These are phyloP conservation scores for Paulownia fortunei DNA, from an alignment of 257 asterid genomes.

Conservation along the genomic window DNA sequence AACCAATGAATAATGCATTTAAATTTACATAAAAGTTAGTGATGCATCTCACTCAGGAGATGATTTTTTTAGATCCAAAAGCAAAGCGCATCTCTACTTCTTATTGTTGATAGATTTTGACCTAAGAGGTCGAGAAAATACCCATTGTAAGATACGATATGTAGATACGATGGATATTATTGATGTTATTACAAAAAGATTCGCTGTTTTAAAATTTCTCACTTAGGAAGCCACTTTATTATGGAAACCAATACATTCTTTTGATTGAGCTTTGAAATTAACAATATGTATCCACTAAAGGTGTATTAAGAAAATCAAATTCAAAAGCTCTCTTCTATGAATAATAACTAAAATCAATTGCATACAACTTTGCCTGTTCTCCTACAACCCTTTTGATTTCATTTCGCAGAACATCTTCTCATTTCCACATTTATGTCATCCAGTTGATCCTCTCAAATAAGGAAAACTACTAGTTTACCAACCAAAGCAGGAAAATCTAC, in stretches of 20 bases:
- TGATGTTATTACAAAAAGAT: background rate
- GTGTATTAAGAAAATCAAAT: background rate
- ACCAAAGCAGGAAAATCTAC: background rate
- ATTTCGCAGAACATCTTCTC: background rate
- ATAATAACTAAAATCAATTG: background rate
- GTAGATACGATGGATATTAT: background rate
- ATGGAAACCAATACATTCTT: background rate
- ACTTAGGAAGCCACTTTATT: background rate
- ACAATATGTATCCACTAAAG: background rate
- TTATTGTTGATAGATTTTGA: background rate
- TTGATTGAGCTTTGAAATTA: background rate
- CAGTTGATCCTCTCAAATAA: background rate
- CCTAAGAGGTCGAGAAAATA: background rate
- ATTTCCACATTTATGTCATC: background rate
- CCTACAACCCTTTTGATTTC: background rate
- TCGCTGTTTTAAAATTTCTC: too few relatives aligned
- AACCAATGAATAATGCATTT: background rate
- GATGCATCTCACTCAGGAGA: background rate
- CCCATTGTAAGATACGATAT: background rate
- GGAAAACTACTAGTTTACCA: background rate
- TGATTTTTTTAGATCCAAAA: background rate
- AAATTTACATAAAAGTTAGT: background rate
- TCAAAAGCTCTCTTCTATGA: background rate
- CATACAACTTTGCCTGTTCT: background rate
- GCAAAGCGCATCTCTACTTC: background rate